Base-by-base conservation (phyloP, 2,329 filamentous ascomycete species). In the Fusarium haematococcum region DNA sequence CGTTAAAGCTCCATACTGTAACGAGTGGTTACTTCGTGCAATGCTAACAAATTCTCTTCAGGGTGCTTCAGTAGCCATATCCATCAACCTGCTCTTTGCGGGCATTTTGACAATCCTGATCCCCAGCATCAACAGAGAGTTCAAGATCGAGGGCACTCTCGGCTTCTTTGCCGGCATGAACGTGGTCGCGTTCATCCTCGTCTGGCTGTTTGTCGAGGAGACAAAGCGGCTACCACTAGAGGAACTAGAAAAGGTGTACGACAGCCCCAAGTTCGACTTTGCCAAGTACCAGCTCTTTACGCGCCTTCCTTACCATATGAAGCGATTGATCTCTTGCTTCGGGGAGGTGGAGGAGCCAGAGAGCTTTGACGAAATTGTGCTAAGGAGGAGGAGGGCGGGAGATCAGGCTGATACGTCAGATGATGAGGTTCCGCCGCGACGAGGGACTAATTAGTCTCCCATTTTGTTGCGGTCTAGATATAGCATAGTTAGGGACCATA, bases 191-290 rank as follows among this genome's bases (percentile, higher is more conserved):
- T 84, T 86, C 74, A 45, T 82, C 27, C 81, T 87, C 70, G 86
- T 87, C 68, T 87, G 85, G 75, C 81, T 85, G 71, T 81, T 86
- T 62, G 84, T 87, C 1, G 84, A 85, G 20, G 85, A 87, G 77
- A 87, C 85, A 2, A 86, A 86, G 79, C 84, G 85, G 68, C 81
- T 84, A n/a, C 85, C 83, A 0, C 80, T 87, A 1, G 85, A 86
- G 71, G 85, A 86, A 30, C 20, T 80, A 2, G 76, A 80, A 64
- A 33, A 77, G 78, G 39, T 79, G 20, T 78, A 76, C 41, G 61
- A 61, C 23, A 58, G 43, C 0, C 62, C 79, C 11, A 86, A 86
- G 73, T 72, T 77, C n/a, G 74, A 77, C 8, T 86, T 86, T 61
- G 81, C 83, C 30, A 73, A 70, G 5, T 82, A 83, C 60, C 84